Conservation (phyloP, 1,284 basidiomycete genomes). For the Abortiporus biennis region DNA sequence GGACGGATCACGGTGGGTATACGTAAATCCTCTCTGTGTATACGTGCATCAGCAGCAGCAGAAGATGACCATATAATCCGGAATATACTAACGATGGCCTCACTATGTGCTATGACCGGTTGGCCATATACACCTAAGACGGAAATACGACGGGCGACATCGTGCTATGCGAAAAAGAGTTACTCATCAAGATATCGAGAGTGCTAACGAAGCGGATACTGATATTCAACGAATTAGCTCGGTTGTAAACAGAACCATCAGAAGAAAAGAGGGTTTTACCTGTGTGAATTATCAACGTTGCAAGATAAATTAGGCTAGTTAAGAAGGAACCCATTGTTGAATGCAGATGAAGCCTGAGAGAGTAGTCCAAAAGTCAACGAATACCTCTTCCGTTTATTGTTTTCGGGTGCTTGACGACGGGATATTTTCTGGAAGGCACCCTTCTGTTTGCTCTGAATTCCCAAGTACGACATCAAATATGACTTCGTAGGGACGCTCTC, state of each 20-base stretch:
- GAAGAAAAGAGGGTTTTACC: constrained; percentile 36
- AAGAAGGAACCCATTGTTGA: constrained; percentile 35
- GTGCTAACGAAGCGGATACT: constrained; percentile 84
- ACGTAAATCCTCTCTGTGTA: constrained; percentile 79
- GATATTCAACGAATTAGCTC: constrained; percentile 1
- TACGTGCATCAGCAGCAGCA: constrained; percentile 1
- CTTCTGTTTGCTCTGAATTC: constrained; percentile 37
- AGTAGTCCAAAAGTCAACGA: constrained; percentile 81
- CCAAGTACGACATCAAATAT: constrained; percentile 58
- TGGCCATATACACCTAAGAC: constrained; percentile 35
- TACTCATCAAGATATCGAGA: constrained; percentile 76
- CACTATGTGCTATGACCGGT: constrained; percentile 48
- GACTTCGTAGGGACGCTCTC: constrained; percentile 24
- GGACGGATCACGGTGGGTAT: constrained; percentile 89
- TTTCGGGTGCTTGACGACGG: constrained; percentile 4
- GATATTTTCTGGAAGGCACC: constrained; percentile 8
- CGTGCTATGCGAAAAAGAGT: constrained; percentile 60
- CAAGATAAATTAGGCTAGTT: constrained; percentile 81
- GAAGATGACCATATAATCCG: constrained; percentile 44
- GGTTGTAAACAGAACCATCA: not conserved
- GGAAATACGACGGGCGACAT: constrained; percentile 57
- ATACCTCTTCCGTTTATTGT: constrained; percentile 35
- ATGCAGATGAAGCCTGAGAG: constrained; percentile 77
- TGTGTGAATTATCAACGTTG: constrained; percentile 87
- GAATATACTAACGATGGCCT: constrained; percentile 76